Evolutionary conservation across 116 monocot genomes (phyloP).

Genomic region (Cymodocea nodosa): DNA sequence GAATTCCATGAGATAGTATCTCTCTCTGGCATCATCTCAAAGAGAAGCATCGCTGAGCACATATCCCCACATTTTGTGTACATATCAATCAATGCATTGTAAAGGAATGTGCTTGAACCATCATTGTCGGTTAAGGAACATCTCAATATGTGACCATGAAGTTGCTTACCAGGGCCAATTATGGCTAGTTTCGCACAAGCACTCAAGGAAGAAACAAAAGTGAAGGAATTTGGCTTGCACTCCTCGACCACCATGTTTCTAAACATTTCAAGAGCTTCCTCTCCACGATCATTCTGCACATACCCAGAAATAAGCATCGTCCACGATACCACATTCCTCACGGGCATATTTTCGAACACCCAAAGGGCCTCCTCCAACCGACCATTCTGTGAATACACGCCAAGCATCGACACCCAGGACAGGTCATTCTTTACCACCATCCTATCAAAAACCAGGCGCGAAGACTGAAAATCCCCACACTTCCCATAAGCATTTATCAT

Average conservation of each 20-base stretch:
- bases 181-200: slow-evolving; percentile 42
- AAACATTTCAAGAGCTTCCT: slow-evolving; percentile 42
- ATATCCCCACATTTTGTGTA: slow-evolving; percentile 73
- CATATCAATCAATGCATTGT: slow-evolving; percentile 60
- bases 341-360: slow-evolving; percentile 39
- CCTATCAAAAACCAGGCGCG: slow-evolving; percentile 30
- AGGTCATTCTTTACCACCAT: slow-evolving; percentile 30
- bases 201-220: slow-evolving; percentile 46
- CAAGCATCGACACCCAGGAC: slow-evolving; percentile 56
- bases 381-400: slow-evolving; percentile 14
- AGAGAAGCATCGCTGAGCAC: slow-evolving; percentile 25
- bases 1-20: slow-evolving; percentile 70
- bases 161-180: slow-evolving; percentile 31
- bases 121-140: slow-evolving; percentile 5
- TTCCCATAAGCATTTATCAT: slow-evolving; percentile 60
- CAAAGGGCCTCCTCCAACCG: slow-evolving; percentile 21
- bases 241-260: slow-evolving; percentile 37
- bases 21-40: slow-evolving; percentile 33
- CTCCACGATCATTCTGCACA: slow-evolving; percentile 43
- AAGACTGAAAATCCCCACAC: slow-evolving; percentile 21
- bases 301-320: slow-evolving; percentile 48
- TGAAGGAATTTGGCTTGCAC: slow-evolving; percentile 24
- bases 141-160: slow-evolving; percentile 36
- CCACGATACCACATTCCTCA: slow-evolving; percentile 44
- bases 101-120: slow-evolving; percentile 21